These are phyloP conservation scores for Thermoascus crustaceus DNA, from an alignment of 2,329 filamentous ascomycete species.

Conservation along the genomic window DNA sequence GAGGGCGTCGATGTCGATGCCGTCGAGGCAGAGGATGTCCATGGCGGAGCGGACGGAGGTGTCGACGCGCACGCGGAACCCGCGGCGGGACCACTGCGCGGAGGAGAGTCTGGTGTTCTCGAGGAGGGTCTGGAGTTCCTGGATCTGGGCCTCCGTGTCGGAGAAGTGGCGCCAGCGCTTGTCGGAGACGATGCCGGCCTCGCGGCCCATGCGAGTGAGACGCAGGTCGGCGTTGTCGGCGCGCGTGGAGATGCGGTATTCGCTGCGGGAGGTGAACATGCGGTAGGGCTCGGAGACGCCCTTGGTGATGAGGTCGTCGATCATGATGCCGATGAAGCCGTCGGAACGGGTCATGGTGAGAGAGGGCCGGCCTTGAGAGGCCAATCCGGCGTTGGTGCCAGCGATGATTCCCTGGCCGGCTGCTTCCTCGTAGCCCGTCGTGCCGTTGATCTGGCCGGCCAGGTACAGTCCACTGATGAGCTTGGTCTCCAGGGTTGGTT, in stretches of 20 bases:
- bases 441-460: conserved; percentile 96
- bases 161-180: conserved; percentile 64
- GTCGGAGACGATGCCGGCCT: conserved; percentile 71
- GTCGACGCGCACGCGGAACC: conserved; percentile 62
- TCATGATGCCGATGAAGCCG: conserved; percentile 97
- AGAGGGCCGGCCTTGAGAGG: conserved; percentile 56
- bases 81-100: conserved; percentile 58
- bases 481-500: conserved; percentile 89
- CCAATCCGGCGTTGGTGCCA: conserved; percentile 87
- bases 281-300: conserved; percentile 94
- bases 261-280: conserved; percentile 95
- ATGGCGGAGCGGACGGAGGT: conserved; percentile 62
- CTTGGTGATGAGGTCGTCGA: conserved; percentile 94
- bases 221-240: conserved; percentile 90
- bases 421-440: conserved; percentile 95
- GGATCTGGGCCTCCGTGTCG: conserved; percentile 59
- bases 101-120: conserved; percentile 50
- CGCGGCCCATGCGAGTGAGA: conserved; percentile 68
- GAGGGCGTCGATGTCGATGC: conserved; percentile 52
- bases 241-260: conserved; percentile 86
- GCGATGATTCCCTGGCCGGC: conserved; percentile 88
- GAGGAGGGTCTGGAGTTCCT: conserved; percentile 56
- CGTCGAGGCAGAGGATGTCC: conserved; percentile 66
- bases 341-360: conserved; percentile 71
- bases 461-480: conserved; percentile 80